phyloP scores from a whole-genome alignment of 2,329 filamentous ascomycete species.

The Trichoderma koningii region DNA sequence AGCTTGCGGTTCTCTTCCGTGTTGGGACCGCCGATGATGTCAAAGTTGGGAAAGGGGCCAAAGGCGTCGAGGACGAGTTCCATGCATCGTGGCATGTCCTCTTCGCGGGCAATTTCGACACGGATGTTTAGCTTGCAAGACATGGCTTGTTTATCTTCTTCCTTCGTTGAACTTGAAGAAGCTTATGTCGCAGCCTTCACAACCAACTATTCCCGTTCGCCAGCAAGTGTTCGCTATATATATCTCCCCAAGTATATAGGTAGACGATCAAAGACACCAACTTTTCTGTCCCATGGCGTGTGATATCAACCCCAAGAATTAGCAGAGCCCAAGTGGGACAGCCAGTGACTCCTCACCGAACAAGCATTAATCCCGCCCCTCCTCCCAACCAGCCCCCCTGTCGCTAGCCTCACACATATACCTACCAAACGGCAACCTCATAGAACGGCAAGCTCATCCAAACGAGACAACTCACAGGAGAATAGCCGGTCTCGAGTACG shows the following conservation, averaged over 20 bases:
- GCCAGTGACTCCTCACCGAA: slow-evolving; percentile 10
- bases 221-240: neutral
- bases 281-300: no score
- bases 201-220: neutral
- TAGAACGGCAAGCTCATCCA: no score
- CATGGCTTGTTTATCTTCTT: neutral
- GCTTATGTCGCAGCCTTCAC: neutral
- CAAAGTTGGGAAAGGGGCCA: slow-evolving; percentile 9
- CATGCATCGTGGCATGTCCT: slow-evolving; percentile 28
- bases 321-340: neutral
- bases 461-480: no score
- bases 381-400: no score
- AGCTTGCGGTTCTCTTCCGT: slow-evolving; percentile 14
- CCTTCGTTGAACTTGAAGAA: neutral
- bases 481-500: no score
- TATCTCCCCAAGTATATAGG: no score
- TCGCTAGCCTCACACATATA: no score
- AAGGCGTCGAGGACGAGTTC: slow-evolving; percentile 23
- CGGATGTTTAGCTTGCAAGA: neutral
- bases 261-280: neutral
- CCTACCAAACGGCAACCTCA: no score
- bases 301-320: neutral
- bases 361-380: neutral
- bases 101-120: slow-evolving; percentile 22
- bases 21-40: slow-evolving; percentile 10